These are phyloP conservation scores for Cytospora piceicola DNA, from an alignment of 2,329 filamentous ascomycete genomes.

Conservation along the genomic window DNA sequence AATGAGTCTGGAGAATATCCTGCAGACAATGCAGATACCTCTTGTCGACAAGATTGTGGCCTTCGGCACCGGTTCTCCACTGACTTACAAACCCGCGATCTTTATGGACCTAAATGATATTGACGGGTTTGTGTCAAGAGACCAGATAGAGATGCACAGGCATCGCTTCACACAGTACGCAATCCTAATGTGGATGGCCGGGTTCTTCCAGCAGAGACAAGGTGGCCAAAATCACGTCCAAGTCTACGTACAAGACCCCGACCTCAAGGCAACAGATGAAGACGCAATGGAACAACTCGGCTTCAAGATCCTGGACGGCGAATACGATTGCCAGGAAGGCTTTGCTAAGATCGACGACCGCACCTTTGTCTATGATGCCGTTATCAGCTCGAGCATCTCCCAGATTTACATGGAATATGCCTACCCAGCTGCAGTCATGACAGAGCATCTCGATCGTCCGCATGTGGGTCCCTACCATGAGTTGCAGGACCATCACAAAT, in stretches of 20 bases:
- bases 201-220: neutral
- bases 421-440: neutral
- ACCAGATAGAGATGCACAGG: neutral
- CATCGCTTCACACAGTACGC: neutral
- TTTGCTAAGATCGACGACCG: neutral
- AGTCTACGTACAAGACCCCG: constrained; percentile 1
- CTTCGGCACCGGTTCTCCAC: neutral
- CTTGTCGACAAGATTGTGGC: neutral
- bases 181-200: neutral
- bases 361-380: neutral
- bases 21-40: neutral
- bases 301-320: neutral
- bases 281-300: neutral
- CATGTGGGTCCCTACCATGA: neutral
- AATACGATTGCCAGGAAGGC: neutral
- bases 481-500: neutral
- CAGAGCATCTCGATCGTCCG: neutral
- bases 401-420: neutral
- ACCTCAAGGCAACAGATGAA: neutral
- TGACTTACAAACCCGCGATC: neutral
- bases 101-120: neutral
- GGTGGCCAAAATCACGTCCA: neutral
- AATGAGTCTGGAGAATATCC: neutral
- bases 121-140: fast-evolving
- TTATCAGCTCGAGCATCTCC: neutral